Percentiles rank a stretch among this genome's conserved stretches.
Conservation (phyloP, 495 filamentous ascomycete genomes). For the Margaritispora aquatica region DNA sequence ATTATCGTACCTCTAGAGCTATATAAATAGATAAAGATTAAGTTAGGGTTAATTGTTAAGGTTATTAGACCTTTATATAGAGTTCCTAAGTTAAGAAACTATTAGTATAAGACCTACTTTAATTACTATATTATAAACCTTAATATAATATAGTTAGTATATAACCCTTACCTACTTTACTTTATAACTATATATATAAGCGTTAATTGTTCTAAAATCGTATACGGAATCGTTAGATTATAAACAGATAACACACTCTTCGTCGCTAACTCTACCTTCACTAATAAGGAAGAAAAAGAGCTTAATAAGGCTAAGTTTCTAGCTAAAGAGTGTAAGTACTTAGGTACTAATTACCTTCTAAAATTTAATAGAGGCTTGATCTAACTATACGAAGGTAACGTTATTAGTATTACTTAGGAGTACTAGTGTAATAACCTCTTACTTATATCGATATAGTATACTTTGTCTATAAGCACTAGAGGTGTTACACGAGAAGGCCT, state of each 20-base stretch:
- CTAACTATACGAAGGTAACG: not conserved
- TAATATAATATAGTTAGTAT: conserved; percentile 1
- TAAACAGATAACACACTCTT: conserved; percentile 8
- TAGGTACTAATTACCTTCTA: not conserved
- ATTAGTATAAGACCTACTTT: conserved; percentile 4
- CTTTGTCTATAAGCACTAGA: not conserved
- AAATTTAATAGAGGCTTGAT: conserved; percentile 9
- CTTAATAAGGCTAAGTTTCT: conserved; percentile 1
- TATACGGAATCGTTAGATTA: conserved; percentile 1
- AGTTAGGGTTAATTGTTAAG: not conserved
- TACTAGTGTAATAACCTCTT: not conserved
- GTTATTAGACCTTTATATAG: not conserved
- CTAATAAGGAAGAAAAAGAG: not conserved
- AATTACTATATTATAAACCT: conserved; percentile 1
- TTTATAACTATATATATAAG: not conserved
- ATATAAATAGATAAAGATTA: not conserved
- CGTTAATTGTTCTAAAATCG: no score
- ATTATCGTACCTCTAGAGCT: not conserved
- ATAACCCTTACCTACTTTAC: conserved; percentile 9
- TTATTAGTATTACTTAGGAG: not conserved
- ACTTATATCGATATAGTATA: not conserved
- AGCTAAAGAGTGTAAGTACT: conserved; percentile 1
- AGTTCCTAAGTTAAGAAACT: not conserved
- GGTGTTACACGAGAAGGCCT: not conserved
- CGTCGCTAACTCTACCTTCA: not conserved